These are phyloP conservation scores for Gynandropsis gynandra DNA, from an alignment of 345 rosid species.

Conservation along the genomic window DNA sequence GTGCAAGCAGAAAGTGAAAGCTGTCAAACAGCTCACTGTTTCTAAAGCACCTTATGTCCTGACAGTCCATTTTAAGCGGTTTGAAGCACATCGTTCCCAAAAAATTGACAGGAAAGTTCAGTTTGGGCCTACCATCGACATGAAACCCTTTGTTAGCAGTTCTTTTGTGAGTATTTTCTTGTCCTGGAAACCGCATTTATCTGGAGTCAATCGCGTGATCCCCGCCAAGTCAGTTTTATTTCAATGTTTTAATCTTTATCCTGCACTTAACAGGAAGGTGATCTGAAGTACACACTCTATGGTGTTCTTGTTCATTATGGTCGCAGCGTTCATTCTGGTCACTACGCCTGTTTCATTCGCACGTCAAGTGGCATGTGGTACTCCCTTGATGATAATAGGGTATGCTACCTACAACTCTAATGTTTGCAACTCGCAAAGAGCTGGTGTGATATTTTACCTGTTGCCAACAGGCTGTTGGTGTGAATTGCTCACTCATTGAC, in stretches of 20 bases:
- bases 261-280: constrained; percentile 60
- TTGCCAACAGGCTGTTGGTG: neutral
- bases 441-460: constrained; percentile 16
- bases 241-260: constrained; percentile 3
- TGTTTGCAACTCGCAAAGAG: constrained; percentile 17
- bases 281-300: constrained; percentile 79
- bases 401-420: constrained; percentile 24
- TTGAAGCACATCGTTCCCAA: constrained; percentile 64
- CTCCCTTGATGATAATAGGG: constrained; percentile 88
- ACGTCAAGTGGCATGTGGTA: constrained; percentile 93
- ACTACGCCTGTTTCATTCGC: constrained; percentile 83
- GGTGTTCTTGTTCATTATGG: constrained; percentile 95
- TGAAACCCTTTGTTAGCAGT: constrained; percentile 79
- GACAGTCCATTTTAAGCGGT: constrained; percentile 80
- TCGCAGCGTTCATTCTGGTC: constrained; percentile 82
- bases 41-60: constrained; percentile 83
- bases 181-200: constrained; percentile 2
- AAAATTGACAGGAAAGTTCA: constrained; percentile 71
- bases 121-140: constrained; percentile 55
- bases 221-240: neutral
- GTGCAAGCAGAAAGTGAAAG: constrained; percentile 87
- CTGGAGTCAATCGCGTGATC: neutral
- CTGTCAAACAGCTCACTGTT: constrained; percentile 77
- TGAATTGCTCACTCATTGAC: constrained; percentile 5
- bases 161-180: constrained; percentile 54